Conservation (phyloP, 768 basidiomycete species). For the Lentinula raphanica region DNA sequence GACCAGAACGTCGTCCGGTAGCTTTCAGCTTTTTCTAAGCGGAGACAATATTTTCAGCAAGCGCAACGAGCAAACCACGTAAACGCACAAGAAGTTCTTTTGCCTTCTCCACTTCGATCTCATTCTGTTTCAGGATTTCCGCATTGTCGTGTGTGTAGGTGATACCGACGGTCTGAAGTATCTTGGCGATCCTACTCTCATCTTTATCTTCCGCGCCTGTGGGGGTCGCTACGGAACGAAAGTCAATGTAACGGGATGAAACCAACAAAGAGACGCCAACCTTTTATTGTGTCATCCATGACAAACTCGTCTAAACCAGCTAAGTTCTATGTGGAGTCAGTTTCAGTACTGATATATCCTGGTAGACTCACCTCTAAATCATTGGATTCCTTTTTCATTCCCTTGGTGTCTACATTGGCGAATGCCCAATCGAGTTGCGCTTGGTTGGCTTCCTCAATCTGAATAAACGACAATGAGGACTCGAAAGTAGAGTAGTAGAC, state of each 20-base stretch:
- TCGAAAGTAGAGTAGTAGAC: neutral
- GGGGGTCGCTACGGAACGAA: conserved; percentile 29
- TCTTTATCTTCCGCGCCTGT: conserved; percentile 38
- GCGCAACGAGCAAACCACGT: neutral
- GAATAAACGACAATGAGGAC: neutral
- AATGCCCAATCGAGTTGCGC: conserved; percentile 79
- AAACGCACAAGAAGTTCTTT: conserved; percentile 29
- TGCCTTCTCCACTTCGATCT: conserved; percentile 61
- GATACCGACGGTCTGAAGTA: conserved; percentile 56
- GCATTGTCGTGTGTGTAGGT: conserved; percentile 75
- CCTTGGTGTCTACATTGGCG: conserved; percentile 51
- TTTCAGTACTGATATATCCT: neutral
- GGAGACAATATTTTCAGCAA: neutral
- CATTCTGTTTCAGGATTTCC: conserved; percentile 60
- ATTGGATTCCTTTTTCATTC: conserved; percentile 29
- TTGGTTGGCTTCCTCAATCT: conserved; percentile 78
- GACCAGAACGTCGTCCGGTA: neutral
- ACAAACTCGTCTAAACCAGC: conserved; percentile 61
- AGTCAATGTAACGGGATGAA: neutral
- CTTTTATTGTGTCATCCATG: conserved; percentile 49
- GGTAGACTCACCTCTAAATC: conserved; percentile 30
- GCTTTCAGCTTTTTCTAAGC: neutral
- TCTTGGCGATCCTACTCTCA: conserved; percentile 46
- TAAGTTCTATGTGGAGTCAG: conserved; percentile 17
- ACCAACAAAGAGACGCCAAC: conserved; percentile 25